Evolutionary conservation across 768 basidiomycete genomes (phyloP).

Genomic region (Xerocomellus chrysenteron): DNA sequence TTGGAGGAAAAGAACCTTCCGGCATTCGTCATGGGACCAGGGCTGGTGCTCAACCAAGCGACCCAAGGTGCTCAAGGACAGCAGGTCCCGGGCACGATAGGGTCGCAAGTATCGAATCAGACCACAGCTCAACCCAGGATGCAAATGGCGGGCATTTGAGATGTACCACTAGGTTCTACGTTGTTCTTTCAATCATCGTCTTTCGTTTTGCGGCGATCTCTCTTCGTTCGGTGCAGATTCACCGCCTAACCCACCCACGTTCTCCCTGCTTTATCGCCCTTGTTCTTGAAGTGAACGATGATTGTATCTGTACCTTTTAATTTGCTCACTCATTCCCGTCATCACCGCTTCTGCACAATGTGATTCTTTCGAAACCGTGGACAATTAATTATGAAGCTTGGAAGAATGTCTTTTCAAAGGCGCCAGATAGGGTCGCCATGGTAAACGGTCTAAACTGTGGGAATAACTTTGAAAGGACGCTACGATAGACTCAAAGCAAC

Average conservation of each 20-base stretch:
- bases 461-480: neutral
- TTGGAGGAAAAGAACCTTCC: constrained; percentile 71
- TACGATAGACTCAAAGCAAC: constrained; percentile 33
- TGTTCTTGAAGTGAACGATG: constrained; percentile 37
- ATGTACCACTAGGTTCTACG: constrained; percentile 10
- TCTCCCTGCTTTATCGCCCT: constrained; percentile 18
- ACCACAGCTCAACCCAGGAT: constrained; percentile 31
- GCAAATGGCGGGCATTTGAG: constrained; percentile 36
- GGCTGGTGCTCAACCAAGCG: constrained; percentile 41
- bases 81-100: constrained; percentile 35
- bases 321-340: constrained; percentile 29
- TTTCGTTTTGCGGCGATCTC: constrained; percentile 13
- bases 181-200: constrained; percentile 7
- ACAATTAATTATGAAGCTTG: constrained; percentile 13
- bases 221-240: constrained; percentile 4
- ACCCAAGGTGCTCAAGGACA: constrained; percentile 37
- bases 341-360: constrained; percentile 20
- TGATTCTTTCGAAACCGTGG: constrained; percentile 17
- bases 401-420: neutral
- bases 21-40: constrained; percentile 54
- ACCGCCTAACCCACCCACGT: constrained; percentile 1
- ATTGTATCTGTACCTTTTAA: constrained; percentile 38
- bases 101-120: constrained; percentile 27
- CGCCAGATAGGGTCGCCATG: neutral
- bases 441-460: constrained; percentile 9